Percentiles rank a stretch among this genome's conserved stretches.
These are phyloP conservation scores for Massariosphaeria phaeospora DNA, from an alignment of 495 filamentous ascomycete species.

Conservation along the genomic window DNA sequence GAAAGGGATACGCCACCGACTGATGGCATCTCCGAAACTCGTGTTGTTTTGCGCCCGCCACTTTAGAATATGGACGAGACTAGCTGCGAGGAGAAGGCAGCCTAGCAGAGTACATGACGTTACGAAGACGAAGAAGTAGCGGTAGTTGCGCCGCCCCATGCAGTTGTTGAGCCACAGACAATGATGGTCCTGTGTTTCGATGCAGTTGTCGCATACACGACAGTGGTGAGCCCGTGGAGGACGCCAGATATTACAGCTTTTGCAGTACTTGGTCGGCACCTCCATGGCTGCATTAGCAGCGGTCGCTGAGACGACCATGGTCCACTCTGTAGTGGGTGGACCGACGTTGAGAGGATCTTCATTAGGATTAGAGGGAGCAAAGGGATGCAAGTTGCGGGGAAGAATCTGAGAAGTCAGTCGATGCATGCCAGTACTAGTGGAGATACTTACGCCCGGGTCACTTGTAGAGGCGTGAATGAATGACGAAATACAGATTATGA, in stretches of 20 bases:
- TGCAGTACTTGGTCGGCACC: slow-evolving; percentile 96
- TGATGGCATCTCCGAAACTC: slow-evolving; percentile 62
- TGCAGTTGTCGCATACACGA: slow-evolving; percentile 91
- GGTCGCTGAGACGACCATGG: slow-evolving; percentile 72
- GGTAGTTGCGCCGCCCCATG: slow-evolving; percentile 93
- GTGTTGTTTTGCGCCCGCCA: slow-evolving; percentile 57
- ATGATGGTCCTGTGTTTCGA: slow-evolving; percentile 97
- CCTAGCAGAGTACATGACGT: slow-evolving; percentile 67
- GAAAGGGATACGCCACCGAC: slow-evolving; percentile 69
- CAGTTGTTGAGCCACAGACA: slow-evolving; percentile 99
- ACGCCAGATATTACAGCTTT: slow-evolving; percentile 93
- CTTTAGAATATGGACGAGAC: slow-evolving; percentile 71
- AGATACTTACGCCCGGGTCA: slow-evolving; percentile 77
- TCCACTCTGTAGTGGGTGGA: slow-evolving; percentile 86
- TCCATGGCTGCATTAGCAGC: slow-evolving; percentile 80
- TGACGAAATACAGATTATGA: slow-evolving; percentile 83
- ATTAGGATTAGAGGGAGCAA: slow-evolving; percentile 54
- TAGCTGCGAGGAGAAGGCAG: slow-evolving; percentile 68
- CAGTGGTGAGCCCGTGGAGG: slow-evolving; percentile 94
- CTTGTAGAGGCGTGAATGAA: slow-evolving; percentile 87
- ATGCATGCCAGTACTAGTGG: neutral
- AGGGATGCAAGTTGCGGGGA: slow-evolving; percentile 73
- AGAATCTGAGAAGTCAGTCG: slow-evolving; percentile 54
- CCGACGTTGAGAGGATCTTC: slow-evolving; percentile 75
- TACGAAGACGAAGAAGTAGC: slow-evolving; percentile 93